Evolutionary conservation across 2,329 filamentous ascomycete species (phyloP).

Genomic region (Stachybotrys chlorohalonatus): DNA sequence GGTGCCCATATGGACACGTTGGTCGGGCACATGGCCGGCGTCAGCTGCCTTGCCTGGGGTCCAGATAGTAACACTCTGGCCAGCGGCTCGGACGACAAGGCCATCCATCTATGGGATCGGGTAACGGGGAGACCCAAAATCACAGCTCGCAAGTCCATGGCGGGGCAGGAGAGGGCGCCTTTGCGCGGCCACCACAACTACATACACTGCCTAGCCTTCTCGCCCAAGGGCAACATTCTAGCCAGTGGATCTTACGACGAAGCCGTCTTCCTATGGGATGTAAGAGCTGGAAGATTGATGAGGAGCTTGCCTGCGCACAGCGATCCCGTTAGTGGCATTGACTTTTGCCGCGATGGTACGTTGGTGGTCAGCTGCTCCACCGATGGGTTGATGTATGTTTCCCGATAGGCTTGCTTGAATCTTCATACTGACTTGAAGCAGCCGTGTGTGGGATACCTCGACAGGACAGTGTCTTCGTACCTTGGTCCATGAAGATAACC

Average conservation of each 20-base stretch:
- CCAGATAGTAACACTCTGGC: slow-evolving; percentile 82
- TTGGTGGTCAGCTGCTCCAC: slow-evolving; percentile 85
- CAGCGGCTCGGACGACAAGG: slow-evolving; percentile 91
- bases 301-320: slow-evolving; percentile 86
- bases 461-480: slow-evolving; percentile 94
- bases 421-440: not conserved
- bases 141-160: slow-evolving; percentile 27
- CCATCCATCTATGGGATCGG: slow-evolving; percentile 84
- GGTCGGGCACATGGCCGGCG: slow-evolving; percentile 85
- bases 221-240: slow-evolving; percentile 96
- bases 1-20: slow-evolving; percentile 79
- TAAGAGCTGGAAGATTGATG: slow-evolving; percentile 80
- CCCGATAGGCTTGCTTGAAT: not conserved
- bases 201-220: slow-evolving; percentile 87
- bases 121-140: slow-evolving; percentile 48
- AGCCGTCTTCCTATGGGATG: slow-evolving; percentile 94
- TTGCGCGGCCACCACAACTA: slow-evolving; percentile 92
- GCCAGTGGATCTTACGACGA: slow-evolving; percentile 95
- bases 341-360: slow-evolving; percentile 87
- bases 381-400: slow-evolving; percentile 71
- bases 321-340: slow-evolving; percentile 87
- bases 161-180: slow-evolving; percentile 37
- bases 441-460: slow-evolving; percentile 85
- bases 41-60: slow-evolving; percentile 90
- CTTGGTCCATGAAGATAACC: slow-evolving; percentile 92